Evolutionary conservation across 1,139 yeast genomes (phyloP).

Genomic region (Candida sojae): DNA sequence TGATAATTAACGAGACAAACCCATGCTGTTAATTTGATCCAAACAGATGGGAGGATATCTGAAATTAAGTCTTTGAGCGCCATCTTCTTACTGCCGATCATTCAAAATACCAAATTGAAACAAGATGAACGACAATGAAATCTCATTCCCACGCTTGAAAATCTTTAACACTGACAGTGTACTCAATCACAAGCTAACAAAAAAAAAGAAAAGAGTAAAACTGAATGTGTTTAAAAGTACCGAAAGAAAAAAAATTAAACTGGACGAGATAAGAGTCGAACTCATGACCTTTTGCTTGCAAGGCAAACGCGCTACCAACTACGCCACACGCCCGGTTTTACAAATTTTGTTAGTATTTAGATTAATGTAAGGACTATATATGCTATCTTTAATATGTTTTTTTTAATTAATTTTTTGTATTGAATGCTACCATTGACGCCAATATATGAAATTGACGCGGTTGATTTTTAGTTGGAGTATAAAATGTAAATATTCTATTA

Average conservation of each 20-base stretch:
- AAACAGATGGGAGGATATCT: not conserved
- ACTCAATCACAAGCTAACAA: no score
- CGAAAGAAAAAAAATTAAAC: not conserved
- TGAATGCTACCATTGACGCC: no score
- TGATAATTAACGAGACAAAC: not conserved
- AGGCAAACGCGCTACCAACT: conserved; percentile 74
- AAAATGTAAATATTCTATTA: no score
- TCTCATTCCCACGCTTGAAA: not conserved
- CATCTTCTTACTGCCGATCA: not conserved
- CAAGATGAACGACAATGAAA: not conserved
- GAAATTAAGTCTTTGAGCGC: not conserved
- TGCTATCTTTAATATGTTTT: no score
- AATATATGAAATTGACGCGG: no score
- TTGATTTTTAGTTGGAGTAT: no score
- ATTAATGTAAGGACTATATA: no score
- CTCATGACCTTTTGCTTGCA: conserved; percentile 62
- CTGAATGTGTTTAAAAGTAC: not conserved
- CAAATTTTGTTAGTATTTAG: not conserved
- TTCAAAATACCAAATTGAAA: not conserved
- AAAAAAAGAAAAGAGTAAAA: not conserved
- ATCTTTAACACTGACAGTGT: not conserved
- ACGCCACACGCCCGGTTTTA: conserved; percentile 65
- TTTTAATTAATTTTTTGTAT: no score
- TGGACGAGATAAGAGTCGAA: conserved; percentile 16
- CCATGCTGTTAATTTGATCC: not conserved